Evolutionary conservation across 352 stramenopile genomes (phyloP).

Genomic region (Phytophthora cactorum): DNA sequence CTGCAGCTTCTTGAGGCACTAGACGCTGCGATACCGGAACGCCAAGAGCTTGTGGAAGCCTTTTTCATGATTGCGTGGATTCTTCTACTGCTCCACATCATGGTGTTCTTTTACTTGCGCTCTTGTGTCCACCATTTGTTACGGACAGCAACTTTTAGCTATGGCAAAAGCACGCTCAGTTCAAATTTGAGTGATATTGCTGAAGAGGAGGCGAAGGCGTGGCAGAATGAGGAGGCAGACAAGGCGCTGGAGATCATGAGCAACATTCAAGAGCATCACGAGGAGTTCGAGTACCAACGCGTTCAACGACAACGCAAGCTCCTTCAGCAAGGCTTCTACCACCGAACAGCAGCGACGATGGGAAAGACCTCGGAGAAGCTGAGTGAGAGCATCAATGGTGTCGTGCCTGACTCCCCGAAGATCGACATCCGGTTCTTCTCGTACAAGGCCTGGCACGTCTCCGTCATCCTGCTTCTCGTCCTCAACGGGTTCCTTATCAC

Average conservation of each 20-base stretch:
- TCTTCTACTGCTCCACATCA: not conserved
- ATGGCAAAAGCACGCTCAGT: not conserved
- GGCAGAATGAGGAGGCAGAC: constrained; percentile 26
- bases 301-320: constrained; percentile 16
- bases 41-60: constrained; percentile 27
- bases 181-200: too few species aligned
- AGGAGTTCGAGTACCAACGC: constrained; percentile 29
- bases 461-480: constrained; percentile 62
- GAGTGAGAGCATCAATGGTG: constrained; percentile 12
- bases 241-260: constrained; percentile 27
- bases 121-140: not conserved
- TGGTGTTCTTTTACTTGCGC: not conserved
- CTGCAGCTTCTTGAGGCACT: constrained; percentile 28
- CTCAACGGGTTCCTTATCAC: constrained; percentile 68
- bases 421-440: constrained; percentile 59
- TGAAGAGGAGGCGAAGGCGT: constrained; percentile 7
- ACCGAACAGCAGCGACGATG: not conserved
- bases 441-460: constrained; percentile 67
- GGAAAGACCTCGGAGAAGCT: not conserved
- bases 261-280: constrained; percentile 29
- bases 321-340: constrained; percentile 4
- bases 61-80: not conserved
- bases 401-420: constrained; percentile 14
- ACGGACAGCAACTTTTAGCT: not conserved
- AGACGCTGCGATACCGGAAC: constrained; percentile 13